Evolutionary conservation across 768 basidiomycete genomes (phyloP).

Genomic region (Udeniomyces megalosporus): DNA sequence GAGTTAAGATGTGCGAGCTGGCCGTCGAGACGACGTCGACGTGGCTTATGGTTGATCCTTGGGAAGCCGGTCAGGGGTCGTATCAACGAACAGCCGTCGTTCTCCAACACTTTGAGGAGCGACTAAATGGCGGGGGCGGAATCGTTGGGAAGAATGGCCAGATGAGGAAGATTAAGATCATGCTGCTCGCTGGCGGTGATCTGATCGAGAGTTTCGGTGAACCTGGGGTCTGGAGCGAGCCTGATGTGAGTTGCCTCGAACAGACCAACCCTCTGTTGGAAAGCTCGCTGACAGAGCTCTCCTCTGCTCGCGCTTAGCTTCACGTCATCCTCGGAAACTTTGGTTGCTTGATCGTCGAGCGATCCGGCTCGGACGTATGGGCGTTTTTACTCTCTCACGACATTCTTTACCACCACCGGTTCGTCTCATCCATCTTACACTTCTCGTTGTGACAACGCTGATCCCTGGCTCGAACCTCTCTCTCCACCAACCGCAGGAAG

Average conservation of each 20-base stretch:
- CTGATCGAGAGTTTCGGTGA: conserved; percentile 95
- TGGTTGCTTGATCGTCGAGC: conserved; percentile 86
- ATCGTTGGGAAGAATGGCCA: conserved; percentile 53
- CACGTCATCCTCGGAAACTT: conserved; percentile 92
- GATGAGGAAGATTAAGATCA: conserved; percentile 44
- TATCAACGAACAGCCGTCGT: conserved; percentile 96
- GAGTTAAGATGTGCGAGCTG: conserved; percentile 56
- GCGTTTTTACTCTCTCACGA: conserved; percentile 36
- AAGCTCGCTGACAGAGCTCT: too few relatives aligned
- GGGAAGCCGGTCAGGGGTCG: conserved; percentile 78
- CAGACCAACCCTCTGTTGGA: too few relatives aligned
- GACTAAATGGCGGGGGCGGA: conserved; percentile 66
- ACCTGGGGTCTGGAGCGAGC: conserved; percentile 91
- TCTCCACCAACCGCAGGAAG: conserved; percentile 37
- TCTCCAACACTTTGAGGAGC: conserved; percentile 88
- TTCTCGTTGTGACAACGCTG: neutral
- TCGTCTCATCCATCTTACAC: conserved; percentile 32
- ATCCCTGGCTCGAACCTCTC: neutral
- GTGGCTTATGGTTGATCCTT: conserved; percentile 95
- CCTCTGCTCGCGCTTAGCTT: conserved; percentile 38
- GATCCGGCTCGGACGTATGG: conserved; percentile 72
- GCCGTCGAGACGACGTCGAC: conserved; percentile 77
- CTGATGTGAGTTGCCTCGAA: conserved; percentile 85
- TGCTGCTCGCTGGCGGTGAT: conserved; percentile 96
- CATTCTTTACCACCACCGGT: conserved; percentile 35